A percentile compares a stretch with the other conserved stretches of the same genome.
These are phyloP conservation scores for Neurospora sp. DNA, from an alignment of 495 filamentous ascomycete genomes.

Conservation along the genomic window DNA sequence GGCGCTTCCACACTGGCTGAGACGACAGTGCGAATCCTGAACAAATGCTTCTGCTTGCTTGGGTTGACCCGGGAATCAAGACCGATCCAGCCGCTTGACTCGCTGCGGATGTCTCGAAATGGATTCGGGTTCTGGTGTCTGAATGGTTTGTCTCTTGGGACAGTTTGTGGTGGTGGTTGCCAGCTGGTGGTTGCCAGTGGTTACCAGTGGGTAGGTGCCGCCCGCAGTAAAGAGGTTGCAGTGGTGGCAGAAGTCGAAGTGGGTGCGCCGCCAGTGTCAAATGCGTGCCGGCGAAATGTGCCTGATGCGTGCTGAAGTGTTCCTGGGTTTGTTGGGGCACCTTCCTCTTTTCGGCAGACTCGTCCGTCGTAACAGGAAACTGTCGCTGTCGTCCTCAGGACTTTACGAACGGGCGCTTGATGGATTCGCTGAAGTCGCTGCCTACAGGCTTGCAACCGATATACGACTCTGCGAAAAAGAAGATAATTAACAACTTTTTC, in stretches of 20 bases:
- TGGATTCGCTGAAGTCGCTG: conserved; percentile 1
- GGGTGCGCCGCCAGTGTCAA: not conserved
- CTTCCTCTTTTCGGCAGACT: conserved; percentile 19
- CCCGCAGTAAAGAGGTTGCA: not conserved
- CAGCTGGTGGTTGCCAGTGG: not conserved
- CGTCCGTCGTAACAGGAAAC: conserved; percentile 10
- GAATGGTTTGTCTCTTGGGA: not conserved
- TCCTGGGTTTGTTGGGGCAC: conserved; percentile 5
- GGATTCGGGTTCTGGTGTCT: conserved; percentile 1
- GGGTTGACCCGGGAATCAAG: not conserved
- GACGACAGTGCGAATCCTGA: conserved; percentile 11
- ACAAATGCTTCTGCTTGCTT: not conserved
- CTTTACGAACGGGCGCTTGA: conserved; percentile 13
- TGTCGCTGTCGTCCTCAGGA: not conserved
- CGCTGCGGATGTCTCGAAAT: not conserved
- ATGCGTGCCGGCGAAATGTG: not conserved
- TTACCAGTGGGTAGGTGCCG: not conserved
- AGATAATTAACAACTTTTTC: not conserved
- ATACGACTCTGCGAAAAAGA: not conserved
- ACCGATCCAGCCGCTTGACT: not conserved
- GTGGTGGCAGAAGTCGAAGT: not conserved
- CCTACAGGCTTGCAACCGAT: not conserved
- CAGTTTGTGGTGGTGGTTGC: not conserved
- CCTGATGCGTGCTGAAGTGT: not conserved
- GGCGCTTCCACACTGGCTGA: conserved; percentile 7